phyloP scores from a whole-genome alignment of 352 stramenopile genomes.

The Phytophthora syringae region DNA sequence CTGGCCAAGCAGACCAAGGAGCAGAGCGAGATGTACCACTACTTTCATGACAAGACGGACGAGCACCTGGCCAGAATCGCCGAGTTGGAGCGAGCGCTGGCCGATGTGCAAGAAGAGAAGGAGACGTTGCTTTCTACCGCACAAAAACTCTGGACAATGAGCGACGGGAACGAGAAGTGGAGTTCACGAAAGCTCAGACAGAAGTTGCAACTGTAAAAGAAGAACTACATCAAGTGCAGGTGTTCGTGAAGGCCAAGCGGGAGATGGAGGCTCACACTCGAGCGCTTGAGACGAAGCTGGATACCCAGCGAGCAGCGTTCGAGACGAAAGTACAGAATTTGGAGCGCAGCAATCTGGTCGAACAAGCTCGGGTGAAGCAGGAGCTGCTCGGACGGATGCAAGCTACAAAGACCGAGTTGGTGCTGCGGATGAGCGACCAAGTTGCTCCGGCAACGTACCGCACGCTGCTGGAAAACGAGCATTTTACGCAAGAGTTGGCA shows the following conservation, averaged over 20 bases:
- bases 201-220: constrained; percentile 36
- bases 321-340: constrained; percentile 48
- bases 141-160: constrained; percentile 24
- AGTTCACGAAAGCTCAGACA: constrained; percentile 17
- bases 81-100: constrained; percentile 50
- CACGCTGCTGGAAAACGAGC: constrained; percentile 84
- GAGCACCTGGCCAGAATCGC: constrained; percentile 72
- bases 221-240: constrained; percentile 55
- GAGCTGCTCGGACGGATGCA: constrained; percentile 66
- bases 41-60: constrained; percentile 88
- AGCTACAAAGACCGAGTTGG: constrained; percentile 59
- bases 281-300: constrained; percentile 46
- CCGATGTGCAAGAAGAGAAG: constrained; percentile 20
- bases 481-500: constrained; percentile 74
- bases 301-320: constrained; percentile 32
- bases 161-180: constrained; percentile 19
- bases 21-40: constrained; percentile 88
- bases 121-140: constrained; percentile 3
- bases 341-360: constrained; percentile 66
- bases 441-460: constrained; percentile 74
- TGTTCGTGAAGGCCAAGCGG: constrained; percentile 62
- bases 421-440: constrained; percentile 69
- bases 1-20: constrained; percentile 55
- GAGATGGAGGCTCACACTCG: constrained; percentile 49
- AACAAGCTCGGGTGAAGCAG: constrained; percentile 74